Base-by-base conservation (phyloP, 2,329 filamentous ascomycete species). In the Pseudocercospora macadamiae region DNA sequence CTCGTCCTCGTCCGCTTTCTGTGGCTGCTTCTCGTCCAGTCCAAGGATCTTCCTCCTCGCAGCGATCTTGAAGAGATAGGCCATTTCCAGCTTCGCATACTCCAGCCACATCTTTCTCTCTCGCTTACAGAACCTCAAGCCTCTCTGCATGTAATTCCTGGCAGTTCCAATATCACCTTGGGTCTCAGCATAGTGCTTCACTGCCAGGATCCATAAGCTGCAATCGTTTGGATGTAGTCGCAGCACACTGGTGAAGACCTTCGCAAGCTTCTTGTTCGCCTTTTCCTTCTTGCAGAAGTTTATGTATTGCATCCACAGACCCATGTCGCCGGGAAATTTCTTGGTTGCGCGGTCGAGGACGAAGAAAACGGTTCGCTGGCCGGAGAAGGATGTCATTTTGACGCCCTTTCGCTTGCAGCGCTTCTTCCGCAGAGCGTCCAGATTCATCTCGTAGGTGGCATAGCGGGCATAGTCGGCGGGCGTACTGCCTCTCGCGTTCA, bases 291-390 rank as follows among this genome's bases (percentile, higher is more conserved):
- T 83, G 14, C 90, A 88, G 74, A 91, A 97, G 59, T 89, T 85
- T 60, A 97, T 86, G 71, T 96, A 97, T 70, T 93, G 90, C 74
- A 90, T 87, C 95, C 95, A 99, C 34, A 99, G 80, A 2, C 83
- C 84, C 32, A 92, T 71, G 70, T 90, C 90, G 3, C 90, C 91
- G 1, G 90, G 89, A 71, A 97, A 95, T 64, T 91, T 91, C 71
- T 85, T 83, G 25, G 93, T 91, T 18, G 86, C 92, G 63, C 95
- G 88, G 67, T 97, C 92, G 66, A 96, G 89, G 63, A 97, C 89
- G 73, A 89, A 89, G 71, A 97, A 92, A 63, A 96, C 89, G 52
- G 92, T 89, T 44, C 88, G 86, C 73, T 96, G 89, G 18, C 90
- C 90, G 47, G 86, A 83, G 54, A 68, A 73, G 71, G 91, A 84